Evolutionary conservation across 1,284 basidiomycete species (phyloP), one percentile per base, ranked within the genome.

Genomic region (Gomphus bonarii): DNA sequence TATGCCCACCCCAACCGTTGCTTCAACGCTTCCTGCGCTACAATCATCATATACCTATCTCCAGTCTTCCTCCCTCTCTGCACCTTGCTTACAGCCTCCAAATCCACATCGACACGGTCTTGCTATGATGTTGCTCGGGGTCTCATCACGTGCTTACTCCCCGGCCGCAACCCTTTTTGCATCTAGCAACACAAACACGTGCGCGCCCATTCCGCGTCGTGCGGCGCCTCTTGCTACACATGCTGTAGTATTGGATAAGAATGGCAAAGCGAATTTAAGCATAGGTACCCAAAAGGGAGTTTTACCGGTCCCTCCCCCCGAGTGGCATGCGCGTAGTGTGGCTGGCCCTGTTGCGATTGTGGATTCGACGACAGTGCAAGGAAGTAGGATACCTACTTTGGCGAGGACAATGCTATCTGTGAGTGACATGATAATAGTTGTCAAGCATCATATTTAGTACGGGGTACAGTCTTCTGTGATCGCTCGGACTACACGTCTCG

Each of bases 81-180:
- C 55, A 75, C 2, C 72, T 73, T 18, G 60, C 72, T 1, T 71
- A 48, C 69, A 73, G 3, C 69, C 76, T 4, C 68, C 78, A 8
- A 84, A 79, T 56, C 78, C 79, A 18, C 69, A 77, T 2, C 76
- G 83, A 51, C 85, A 88, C 68, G 81, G 79, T 63, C 81, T 88
- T 28, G 81, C 83, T 3, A 79, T 88, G 75, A 74, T 80, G 0
- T 70, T 88, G 12, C 73, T 88, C 33, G 65, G 72, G 0, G 76
- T 83, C 55, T 68, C 68, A 12, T 69, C 71, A n/a, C 72, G 82
- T 1, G 77, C 84, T 3, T 88, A 85, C 83, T 82, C 85, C 14
- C 69, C 80, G 2, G 72, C 82, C 7, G 79, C 85, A 59, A 81
- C 84, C 0, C 65, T 88, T 40, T 88, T 78, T 62, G 78, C 74